Percentiles rank a stretch among this genome's conserved stretches.
phyloP scores from a whole-genome alignment of 2,329 filamentous ascomycete genomes.

The Blastomyces silverae region DNA sequence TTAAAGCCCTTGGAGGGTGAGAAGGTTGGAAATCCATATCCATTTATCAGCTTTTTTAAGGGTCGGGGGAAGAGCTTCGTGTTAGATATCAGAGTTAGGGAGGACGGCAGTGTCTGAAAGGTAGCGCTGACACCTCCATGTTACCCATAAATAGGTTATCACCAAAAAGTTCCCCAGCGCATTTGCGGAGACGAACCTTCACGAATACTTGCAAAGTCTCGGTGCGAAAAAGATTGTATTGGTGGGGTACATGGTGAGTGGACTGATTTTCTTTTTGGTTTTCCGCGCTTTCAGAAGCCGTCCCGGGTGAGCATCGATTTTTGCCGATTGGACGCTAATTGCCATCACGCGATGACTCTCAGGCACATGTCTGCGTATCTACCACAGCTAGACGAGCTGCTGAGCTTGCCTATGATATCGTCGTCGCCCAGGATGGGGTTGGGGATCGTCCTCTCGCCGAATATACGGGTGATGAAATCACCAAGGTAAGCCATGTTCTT shows the following conservation, averaged over 20 bases:
- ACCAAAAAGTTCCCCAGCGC: slow-evolving; percentile 53
- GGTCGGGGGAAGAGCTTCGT: too few relatives aligned
- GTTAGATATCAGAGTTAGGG: not conserved
- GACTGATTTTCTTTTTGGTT: not conserved
- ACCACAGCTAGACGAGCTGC: slow-evolving; percentile 56
- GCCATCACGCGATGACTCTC: not conserved
- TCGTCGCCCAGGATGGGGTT: slow-evolving; percentile 56
- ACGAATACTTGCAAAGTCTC: slow-evolving; percentile 47
- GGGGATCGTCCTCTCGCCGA: slow-evolving; percentile 62
- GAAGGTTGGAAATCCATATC: slow-evolving; percentile 34
- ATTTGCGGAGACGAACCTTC: slow-evolving; percentile 56
- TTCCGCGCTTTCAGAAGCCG: not conserved
- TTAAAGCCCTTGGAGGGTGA: slow-evolving; percentile 51
- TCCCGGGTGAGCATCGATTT: not conserved
- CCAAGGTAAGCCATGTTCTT: slow-evolving; percentile 27
- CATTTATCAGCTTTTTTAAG: not conserved
- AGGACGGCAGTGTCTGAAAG: not conserved
- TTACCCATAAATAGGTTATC: slow-evolving; percentile 31
- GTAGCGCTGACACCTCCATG: not conserved
- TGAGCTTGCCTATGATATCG: slow-evolving; percentile 57
- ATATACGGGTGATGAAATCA: slow-evolving; percentile 50
- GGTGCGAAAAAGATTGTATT: slow-evolving; percentile 55
- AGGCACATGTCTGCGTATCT: slow-evolving; percentile 60
- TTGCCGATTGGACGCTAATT: not conserved
- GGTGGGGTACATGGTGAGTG: slow-evolving; percentile 29